Evolutionary conservation across 2,329 filamentous ascomycete species (phyloP), one percentile per base, ranked within the genome.

Genomic region (Pseudocercospora macadamiae): DNA sequence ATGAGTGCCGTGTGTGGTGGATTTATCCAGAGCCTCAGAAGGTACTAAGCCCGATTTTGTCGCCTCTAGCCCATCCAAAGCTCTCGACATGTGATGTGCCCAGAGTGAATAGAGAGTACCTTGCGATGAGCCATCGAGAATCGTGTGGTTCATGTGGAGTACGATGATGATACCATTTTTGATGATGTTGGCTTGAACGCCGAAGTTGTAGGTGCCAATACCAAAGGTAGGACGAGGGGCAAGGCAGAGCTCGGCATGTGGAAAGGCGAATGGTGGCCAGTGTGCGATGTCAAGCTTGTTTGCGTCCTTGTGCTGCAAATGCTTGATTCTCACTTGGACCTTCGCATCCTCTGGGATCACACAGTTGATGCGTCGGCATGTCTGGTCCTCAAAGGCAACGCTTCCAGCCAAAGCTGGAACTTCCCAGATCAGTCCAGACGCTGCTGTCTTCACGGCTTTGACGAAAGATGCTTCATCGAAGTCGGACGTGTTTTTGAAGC

Each of bases 111-210:
- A 39, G 5, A 63, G 12, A 2, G 51, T 34, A 18, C 45, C 55
- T 16, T 60, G 57, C 2, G 51, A 44, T n/a, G 53, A 52, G 10
- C 61, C 61, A 48, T 63, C 61, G 3, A 60, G 14, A 23, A 60
- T 45, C 9, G 51, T 55, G 44, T 63, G 61, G 47, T 63, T 63
- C 61, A 63, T 63, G 45, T 55, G 51, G 30, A 61, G 8, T 7
- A 55, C 45, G 16, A 63, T 34, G 14, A 63, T 44, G 9, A 63
- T 19, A n/a, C 57, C 61, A 16, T 47, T 51, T n/a, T 55, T 23
- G 25, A 63, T 44, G 7, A 63, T 23, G 36, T 63, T 63, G 12
- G 61, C 61, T 49, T 63, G 61, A 0, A 61, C 51, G 5, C 54
- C 61, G 21, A 63, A 61, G 19, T 58, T 60, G 32, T 52, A 61